Base-by-base conservation (phyloP, 345 rosid species). In the Populus tremula region DNA sequence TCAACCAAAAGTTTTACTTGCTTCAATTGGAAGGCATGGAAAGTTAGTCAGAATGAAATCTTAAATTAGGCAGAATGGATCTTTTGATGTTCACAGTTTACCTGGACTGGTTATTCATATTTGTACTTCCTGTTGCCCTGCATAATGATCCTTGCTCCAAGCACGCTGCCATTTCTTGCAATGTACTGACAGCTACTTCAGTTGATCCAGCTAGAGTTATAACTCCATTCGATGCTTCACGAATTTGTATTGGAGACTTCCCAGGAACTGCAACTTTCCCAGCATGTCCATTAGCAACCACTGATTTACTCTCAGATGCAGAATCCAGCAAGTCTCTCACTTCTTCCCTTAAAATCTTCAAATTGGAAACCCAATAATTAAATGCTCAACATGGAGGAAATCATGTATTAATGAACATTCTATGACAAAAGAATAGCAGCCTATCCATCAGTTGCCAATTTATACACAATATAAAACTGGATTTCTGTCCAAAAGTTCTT, bases 91-190 rank as follows among this genome's bases (percentile, higher is more conserved):
- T 39, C 71, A 64, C 80, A 67, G 71, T 77, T 77, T 77, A 95
- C 99, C 99, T 96, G 49, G 99, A 96, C 78, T 91, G 96, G 77
- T 88, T 93, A 82, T 96, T 96, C 99, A 93, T 96, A 85, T 96
- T 96, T 75, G 99, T 96, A 82, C 99, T 92, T 63, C 97, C 99
- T 0, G 99, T 96, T 73, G 98, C 99, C 75, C 99, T 86, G 81
- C 90, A 88, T 71, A 89, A 62, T 5, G 99, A 96, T 33, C 99
- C 99, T 82, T 92, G 97, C 66, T 91, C 98, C 65, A 96, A 90
- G 77, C 94, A 96, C 80, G 94, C 88, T 69, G 92, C 88, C 99
- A 96, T 96, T 88, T 92, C 98, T 80, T 92, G 88, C 63, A 93
- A 81, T 54, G 93, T 84, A 79, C 80, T 87, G 66, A 96, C 97